Percentiles rank a stretch among this genome's conserved stretches.
Conservation (phyloP, 345 rosid genomes). For the Ceriops tagal region DNA sequence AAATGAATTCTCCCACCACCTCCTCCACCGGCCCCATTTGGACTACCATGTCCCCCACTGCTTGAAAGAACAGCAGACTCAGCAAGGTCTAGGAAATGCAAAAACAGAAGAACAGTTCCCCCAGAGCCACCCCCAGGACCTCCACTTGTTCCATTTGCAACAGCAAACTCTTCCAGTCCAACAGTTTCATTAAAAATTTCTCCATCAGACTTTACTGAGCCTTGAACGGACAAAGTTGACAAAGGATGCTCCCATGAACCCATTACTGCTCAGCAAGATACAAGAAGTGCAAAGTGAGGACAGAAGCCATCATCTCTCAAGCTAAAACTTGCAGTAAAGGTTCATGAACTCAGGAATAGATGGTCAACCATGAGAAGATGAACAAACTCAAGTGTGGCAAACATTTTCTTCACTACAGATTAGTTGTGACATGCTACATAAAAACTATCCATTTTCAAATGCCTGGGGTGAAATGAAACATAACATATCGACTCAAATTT, state of each 20-base stretch:
- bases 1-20: slow-evolving; percentile 99
- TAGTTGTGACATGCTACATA: neutral
- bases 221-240: slow-evolving; percentile 71
- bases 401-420: neutral
- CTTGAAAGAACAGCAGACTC: slow-evolving; percentile 75
- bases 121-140: slow-evolving; percentile 98
- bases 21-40: slow-evolving; percentile 84
- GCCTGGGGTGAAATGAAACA: neutral
- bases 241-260: slow-evolving; percentile 94
- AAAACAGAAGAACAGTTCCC: slow-evolving; percentile 79
- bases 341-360: slow-evolving; percentile 1
- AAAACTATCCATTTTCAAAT: neutral
- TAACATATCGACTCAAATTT: neutral
- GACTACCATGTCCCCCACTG: slow-evolving; percentile 83
- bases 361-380: neutral
- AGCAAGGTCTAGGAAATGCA: slow-evolving; percentile 55
- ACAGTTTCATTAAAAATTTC: slow-evolving; percentile 47
- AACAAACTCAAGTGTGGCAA: neutral
- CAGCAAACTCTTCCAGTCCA: slow-evolving; percentile 23
- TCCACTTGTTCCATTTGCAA: slow-evolving; percentile 27
- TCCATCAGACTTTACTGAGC: slow-evolving; percentile 83
- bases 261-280: slow-evolving; percentile 58
- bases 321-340: neutral
- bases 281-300: slow-evolving; percentile 16
- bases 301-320: slow-evolving; percentile 12